phyloP scores from a whole-genome alignment of 1,284 basidiomycete species.

The Fomes fomentarius region DNA sequence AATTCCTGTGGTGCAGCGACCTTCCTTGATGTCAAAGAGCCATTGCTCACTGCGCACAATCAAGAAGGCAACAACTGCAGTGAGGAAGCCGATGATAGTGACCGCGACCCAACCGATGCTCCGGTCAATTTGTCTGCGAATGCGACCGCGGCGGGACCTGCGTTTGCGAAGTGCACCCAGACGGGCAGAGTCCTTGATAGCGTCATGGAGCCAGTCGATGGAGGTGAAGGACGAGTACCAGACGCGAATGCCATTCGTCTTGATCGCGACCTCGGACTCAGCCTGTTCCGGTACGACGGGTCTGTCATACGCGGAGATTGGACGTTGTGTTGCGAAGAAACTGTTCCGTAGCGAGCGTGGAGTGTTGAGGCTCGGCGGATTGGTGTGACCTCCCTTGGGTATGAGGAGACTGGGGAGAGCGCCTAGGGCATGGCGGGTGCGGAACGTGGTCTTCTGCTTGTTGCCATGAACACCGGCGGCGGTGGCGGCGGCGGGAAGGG shows the following conservation, averaged over 20 bases:
- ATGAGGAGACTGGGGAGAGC: constrained; percentile 40
- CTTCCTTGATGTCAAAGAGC: constrained; percentile 94
- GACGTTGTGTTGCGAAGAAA: constrained; percentile 51
- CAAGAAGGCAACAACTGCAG: constrained; percentile 84
- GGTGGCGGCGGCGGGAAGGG: constrained; percentile 36
- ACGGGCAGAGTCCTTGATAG: constrained; percentile 88
- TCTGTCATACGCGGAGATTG: constrained; percentile 76
- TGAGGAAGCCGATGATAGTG: constrained; percentile 83
- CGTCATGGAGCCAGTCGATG: constrained; percentile 92
- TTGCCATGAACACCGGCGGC: constrained; percentile 19
- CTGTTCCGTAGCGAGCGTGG: constrained; percentile 42
- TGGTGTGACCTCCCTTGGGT: constrained; percentile 38
- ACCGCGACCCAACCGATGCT: constrained; percentile 92
- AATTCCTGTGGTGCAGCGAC: constrained; percentile 78
- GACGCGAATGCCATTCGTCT: constrained; percentile 85
- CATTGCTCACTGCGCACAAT: constrained; percentile 89
- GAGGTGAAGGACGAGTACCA: constrained; percentile 90
- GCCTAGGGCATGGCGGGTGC: constrained; percentile 38
- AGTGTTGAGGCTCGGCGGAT: constrained; percentile 31
- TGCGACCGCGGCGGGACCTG: constrained; percentile 71
- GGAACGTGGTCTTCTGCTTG: constrained; percentile 35
- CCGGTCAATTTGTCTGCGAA: constrained; percentile 79
- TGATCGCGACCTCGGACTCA: constrained; percentile 59
- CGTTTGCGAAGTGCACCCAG: constrained; percentile 70
- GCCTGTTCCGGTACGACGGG: constrained; percentile 41